These are phyloP conservation scores for Henckelia pumila DNA, from an alignment of 257 asterid genomes.

Conservation along the genomic window DNA sequence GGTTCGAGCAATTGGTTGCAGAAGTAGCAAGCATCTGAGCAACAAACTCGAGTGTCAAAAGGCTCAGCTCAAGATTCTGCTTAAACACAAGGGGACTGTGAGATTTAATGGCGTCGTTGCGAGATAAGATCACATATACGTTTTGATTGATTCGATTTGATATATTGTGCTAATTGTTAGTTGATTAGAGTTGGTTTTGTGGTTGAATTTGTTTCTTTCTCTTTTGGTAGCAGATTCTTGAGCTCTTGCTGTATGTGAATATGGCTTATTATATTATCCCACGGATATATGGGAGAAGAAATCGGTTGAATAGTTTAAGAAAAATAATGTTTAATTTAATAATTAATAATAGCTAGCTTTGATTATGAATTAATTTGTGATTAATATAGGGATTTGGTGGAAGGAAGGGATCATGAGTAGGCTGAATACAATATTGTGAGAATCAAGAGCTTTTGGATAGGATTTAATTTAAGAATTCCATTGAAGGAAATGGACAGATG, in stretches of 20 bases:
- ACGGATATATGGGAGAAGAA: neutral
- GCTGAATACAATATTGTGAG: no score
- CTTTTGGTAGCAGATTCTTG: slow-evolving; percentile 9
- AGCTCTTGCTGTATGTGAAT: neutral
- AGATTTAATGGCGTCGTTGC: slow-evolving; percentile 43
- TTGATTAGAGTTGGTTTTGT: neutral
- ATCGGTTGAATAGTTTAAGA: neutral
- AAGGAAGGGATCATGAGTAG: neutral
- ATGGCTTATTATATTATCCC: neutral
- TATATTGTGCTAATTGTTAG: neutral
- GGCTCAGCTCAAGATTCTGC: slow-evolving; percentile 67
- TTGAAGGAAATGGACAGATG: no score
- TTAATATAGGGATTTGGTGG: neutral
- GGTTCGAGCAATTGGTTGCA: slow-evolving; percentile 66
- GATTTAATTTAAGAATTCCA: neutral
- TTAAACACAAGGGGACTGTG: slow-evolving; percentile 53
- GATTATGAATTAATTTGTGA: neutral
- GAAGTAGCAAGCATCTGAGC: slow-evolving; percentile 52
- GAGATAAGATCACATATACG: slow-evolving; percentile 26
- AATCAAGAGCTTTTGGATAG: neutral
- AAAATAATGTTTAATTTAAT: neutral
- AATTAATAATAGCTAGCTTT: neutral
- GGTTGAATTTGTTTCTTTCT: slow-evolving; percentile 5
- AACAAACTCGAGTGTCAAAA: slow-evolving; percentile 75
- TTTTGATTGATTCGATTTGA: neutral